A percentile compares a stretch with the other conserved stretches of the same genome.
Evolutionary conservation across 257 asterid genomes (phyloP).

Genomic region (Nicotiana knightiana): DNA sequence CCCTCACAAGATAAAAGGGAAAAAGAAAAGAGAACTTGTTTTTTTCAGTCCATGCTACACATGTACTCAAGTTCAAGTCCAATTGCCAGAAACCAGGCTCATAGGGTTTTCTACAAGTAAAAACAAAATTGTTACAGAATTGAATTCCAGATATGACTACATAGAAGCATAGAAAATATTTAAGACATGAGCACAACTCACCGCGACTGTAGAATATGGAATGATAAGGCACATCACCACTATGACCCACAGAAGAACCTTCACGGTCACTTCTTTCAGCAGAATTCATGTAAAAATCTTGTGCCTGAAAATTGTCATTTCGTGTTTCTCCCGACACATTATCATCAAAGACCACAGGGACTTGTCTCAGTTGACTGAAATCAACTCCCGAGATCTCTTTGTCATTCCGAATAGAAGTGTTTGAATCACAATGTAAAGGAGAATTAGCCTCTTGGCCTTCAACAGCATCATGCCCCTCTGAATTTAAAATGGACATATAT

Average conservation of each 20-base stretch:
- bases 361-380: slow-evolving; percentile 18
- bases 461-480: slow-evolving; percentile 34
- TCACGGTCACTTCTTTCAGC: slow-evolving; percentile 35
- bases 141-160: not conserved
- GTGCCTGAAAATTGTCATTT: slow-evolving; percentile 22
- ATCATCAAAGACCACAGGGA: slow-evolving; percentile 28
- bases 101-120: not conserved
- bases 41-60: not conserved
- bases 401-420: slow-evolving; percentile 58
- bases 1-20: not conserved
- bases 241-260: slow-evolving; percentile 21
- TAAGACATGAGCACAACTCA: slow-evolving; percentile 20
- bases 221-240: slow-evolving; percentile 37
- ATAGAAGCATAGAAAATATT: not conserved
- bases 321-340: slow-evolving; percentile 31
- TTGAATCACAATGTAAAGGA: slow-evolving; percentile 30
- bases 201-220: slow-evolving; percentile 68
- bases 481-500: slow-evolving; percentile 30
- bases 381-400: slow-evolving; percentile 32
- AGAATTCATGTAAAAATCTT: slow-evolving; percentile 21
- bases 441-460: slow-evolving; percentile 32
- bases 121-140: not conserved
- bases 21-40: not conserved
- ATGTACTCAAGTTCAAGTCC: slow-evolving; percentile 3
- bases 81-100: slow-evolving; percentile 9